These are phyloP conservation scores for Saccharomycopsis olivae DNA, from an alignment of 805 yeast genomes.

Conservation along the genomic window DNA sequence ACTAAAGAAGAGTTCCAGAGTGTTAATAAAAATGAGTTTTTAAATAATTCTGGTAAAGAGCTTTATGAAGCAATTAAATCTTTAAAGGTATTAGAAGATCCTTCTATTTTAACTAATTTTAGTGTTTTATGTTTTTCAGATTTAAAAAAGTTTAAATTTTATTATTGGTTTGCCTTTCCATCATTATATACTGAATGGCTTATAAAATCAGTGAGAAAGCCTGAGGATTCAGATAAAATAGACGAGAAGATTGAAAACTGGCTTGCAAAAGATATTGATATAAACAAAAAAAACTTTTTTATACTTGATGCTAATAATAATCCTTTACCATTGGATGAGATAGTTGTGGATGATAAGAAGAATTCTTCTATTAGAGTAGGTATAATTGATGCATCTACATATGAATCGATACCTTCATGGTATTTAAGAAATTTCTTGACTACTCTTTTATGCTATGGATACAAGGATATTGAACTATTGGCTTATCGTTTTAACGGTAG, in stretches of 20 bases:
- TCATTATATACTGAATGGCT: conserved; percentile 45
- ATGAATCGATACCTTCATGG: conserved; percentile 35
- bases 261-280: conserved; percentile 13
- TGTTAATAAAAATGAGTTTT: conserved; percentile 48
- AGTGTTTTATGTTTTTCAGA: conserved; percentile 68
- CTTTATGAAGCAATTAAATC: conserved; percentile 25
- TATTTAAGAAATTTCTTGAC: conserved; percentile 50
- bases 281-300: conserved; percentile 23
- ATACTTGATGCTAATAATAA: conserved; percentile 19
- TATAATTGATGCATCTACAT: conserved; percentile 30
- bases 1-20: conserved; percentile 78
- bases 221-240: conserved; percentile 8
- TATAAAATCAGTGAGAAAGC: conserved; percentile 5
- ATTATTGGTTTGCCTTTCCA: conserved; percentile 87
- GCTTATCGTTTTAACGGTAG: conserved; percentile 29
- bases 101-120: conserved; percentile 34
- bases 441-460: conserved; percentile 26
- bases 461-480: conserved; percentile 30
- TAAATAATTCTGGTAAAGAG: conserved; percentile 32
- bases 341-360: conserved; percentile 19
- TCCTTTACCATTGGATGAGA: conserved; percentile 16
- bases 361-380: conserved; percentile 23
- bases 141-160: conserved; percentile 76
- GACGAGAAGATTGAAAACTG: conserved; percentile 18
- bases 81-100: conserved; percentile 28